phyloP scores from a whole-genome alignment of 1,284 basidiomycete species.

The Tilletia setariae region DNA sequence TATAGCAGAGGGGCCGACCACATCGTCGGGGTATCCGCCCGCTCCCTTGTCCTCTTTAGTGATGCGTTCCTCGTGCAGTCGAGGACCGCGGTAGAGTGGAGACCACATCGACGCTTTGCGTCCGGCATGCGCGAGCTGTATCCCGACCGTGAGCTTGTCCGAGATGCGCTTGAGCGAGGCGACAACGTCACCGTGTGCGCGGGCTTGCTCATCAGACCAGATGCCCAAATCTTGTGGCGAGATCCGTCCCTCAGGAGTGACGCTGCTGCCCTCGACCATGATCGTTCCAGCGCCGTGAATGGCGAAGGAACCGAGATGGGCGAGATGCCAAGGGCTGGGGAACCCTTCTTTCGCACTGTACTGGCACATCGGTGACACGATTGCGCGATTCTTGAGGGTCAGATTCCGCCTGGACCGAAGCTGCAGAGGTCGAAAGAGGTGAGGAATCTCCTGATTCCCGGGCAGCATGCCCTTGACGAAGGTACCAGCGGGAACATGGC shows the following conservation, averaged over 20 bases:
- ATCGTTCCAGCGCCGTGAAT: slow-evolving; percentile 49
- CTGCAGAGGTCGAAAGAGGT: slow-evolving; percentile 36
- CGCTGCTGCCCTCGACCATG: slow-evolving; percentile 53
- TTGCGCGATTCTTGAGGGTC: slow-evolving; percentile 44
- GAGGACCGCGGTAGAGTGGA: slow-evolving; percentile 56
- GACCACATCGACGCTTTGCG: slow-evolving; percentile 64
- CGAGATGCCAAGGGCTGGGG: slow-evolving; percentile 47
- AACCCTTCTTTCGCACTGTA: slow-evolving; percentile 46
- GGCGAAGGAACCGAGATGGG: slow-evolving; percentile 47
- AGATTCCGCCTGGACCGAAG: slow-evolving; percentile 25
- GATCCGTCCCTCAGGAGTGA: slow-evolving; percentile 74
- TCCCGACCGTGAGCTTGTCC: slow-evolving; percentile 67
- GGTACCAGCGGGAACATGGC: slow-evolving; percentile 38
- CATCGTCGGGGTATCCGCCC: slow-evolving; percentile 71
- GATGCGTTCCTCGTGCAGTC: slow-evolving; percentile 27
- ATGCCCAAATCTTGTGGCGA: slow-evolving; percentile 63
- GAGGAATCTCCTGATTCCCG: slow-evolving; percentile 33
- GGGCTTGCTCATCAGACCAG: slow-evolving; percentile 73
- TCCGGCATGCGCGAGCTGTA: slow-evolving; percentile 77
- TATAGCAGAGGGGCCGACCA: slow-evolving; percentile 63
- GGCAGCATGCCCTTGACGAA: slow-evolving; percentile 37
- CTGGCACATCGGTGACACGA: slow-evolving; percentile 49
- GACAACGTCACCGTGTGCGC: slow-evolving; percentile 67
- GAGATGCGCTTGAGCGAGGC: slow-evolving; percentile 65
- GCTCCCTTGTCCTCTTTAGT: slow-evolving; percentile 25